Conservation (phyloP, 23 red algal genomes). For the Gracilariopsis chorda region DNA sequence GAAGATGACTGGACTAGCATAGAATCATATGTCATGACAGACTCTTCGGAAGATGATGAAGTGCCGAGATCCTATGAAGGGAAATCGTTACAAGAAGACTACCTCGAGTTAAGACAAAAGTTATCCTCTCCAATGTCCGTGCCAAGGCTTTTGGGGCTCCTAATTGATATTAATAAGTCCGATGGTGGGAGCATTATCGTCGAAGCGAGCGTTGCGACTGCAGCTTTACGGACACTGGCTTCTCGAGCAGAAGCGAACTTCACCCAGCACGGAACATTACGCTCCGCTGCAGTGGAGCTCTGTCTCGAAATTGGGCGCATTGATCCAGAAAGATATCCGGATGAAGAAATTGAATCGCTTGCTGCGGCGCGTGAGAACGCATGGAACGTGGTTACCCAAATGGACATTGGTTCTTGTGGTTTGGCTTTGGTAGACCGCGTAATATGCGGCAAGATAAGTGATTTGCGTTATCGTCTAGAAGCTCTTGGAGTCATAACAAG, state of each 20-base stretch:
- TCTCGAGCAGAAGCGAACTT: conserved; percentile 33
- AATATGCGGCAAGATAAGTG: conserved; percentile 25
- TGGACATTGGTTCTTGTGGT: conserved; percentile 53
- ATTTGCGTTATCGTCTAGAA: conserved; percentile 27
- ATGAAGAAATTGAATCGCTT: not conserved
- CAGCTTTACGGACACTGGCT: conserved; percentile 39
- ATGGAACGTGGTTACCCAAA: conserved; percentile 4
- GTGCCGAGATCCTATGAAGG: not conserved
- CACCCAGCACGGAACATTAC: not conserved
- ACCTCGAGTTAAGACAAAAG: conserved; percentile 5
- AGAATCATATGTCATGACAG: conserved; percentile 22
- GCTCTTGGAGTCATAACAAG: conserved; percentile 1
- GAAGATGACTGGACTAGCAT: conserved; percentile 60
- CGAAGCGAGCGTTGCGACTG: not conserved
- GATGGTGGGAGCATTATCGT: conserved; percentile 25
- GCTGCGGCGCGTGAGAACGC: not conserved
- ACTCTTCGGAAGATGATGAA: not conserved
- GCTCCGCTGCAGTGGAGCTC: conserved; percentile 6
- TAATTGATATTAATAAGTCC: conserved; percentile 26
- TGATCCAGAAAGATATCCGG: conserved; percentile 42
- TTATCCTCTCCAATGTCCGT: conserved; percentile 56
- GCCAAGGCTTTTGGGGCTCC: not conserved
- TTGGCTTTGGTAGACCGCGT: conserved; percentile 19
- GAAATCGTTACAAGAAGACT: not conserved
- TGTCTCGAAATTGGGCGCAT: conserved; percentile 23